Evolutionary conservation across 768 basidiomycete species (phyloP), one percentile per base, ranked within the genome.

Genomic region (Pleurotus platypus): DNA sequence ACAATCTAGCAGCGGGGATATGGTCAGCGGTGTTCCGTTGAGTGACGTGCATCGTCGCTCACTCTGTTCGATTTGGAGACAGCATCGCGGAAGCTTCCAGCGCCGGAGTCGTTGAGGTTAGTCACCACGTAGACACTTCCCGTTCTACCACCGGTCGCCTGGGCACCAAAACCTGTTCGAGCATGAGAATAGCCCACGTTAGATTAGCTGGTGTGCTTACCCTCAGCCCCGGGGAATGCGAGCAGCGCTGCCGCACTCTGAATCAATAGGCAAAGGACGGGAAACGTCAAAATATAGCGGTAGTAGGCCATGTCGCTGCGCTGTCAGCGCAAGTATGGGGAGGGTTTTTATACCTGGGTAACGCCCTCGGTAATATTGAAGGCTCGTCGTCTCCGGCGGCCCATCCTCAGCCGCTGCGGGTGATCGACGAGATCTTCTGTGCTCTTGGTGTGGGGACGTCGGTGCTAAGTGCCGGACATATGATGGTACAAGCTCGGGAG

Each of bases 51-150:
- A 24, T 15, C 35, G 42, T 20, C 30, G 2, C 40, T 6, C 47
- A 67, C 69, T 55, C 68, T 61, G 49, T 69, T 66, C 11, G 69
- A 58, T 37, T 67, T 58, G 13, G 67, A 72, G 26, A 73, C 72
- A 20, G 72, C 72, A 40, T 72, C 72, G 11, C 70, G 68, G 51
- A 73, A 66, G 59, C 71, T 72, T 26, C 72, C 72, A 55, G 68
- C n/a, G 5, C 70, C 70, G 48, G 67, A 65, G 55, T 72, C 68
- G 50, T 70, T 72, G 26, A 71, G 63, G 48, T 72, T 72, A 37
- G 69, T 69, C 5, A 72, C 72, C 20, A 72, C 59, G 50, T 72
- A 72, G 40, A 72, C 70, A 24, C 58, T 65, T 11, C 70, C 72
- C 5, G 67, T 67, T 58, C 70, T 62, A 2, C 70, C 70, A 16